A percentile compares a stretch with the other conserved stretches of the same genome.
These are phyloP conservation scores for Xylariaceae sp. DNA, from an alignment of 2,329 filamentous ascomycete species.

Conservation along the genomic window DNA sequence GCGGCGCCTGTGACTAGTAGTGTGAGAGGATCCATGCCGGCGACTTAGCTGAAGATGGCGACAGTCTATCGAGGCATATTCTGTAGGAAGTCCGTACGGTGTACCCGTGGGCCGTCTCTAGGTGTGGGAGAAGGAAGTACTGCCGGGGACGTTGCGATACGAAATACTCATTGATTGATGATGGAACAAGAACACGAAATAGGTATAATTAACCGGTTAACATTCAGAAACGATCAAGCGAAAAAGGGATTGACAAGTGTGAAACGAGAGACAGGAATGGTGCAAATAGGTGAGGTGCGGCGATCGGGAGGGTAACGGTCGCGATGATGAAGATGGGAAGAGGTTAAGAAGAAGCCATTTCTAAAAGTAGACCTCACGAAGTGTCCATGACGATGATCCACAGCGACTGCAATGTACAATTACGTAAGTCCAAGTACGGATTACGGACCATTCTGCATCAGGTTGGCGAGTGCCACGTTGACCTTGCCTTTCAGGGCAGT, in stretches of 20 bases:
- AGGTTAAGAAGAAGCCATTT: neutral
- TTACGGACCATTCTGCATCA: no score
- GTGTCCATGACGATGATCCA: no score
- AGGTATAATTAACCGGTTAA: no score
- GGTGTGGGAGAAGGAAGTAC: neutral
- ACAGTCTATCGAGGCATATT: neutral
- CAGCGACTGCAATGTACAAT: no score
- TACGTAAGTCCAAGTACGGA: no score
- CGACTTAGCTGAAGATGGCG: neutral
- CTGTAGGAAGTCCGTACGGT: no score
- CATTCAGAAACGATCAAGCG: no score
- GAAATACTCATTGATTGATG: neutral
- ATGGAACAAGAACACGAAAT: neutral
- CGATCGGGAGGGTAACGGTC: neutral
- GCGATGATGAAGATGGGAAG: neutral
- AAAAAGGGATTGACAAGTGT: no score
- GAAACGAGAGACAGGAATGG: constrained; percentile 1
- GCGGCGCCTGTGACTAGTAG: constrained; percentile 26
- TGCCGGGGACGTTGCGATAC: neutral
- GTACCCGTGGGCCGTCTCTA: neutral
- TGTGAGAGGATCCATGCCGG: constrained; percentile 26
- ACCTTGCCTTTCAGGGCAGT: no score
- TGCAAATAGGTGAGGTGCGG: neutral
- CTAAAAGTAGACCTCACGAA: no score
- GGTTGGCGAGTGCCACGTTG: no score